A percentile compares a stretch with the other conserved stretches of the same genome.
Evolutionary conservation across 495 filamentous ascomycete genomes (phyloP).

Genomic region (Penicillium nucicola): DNA sequence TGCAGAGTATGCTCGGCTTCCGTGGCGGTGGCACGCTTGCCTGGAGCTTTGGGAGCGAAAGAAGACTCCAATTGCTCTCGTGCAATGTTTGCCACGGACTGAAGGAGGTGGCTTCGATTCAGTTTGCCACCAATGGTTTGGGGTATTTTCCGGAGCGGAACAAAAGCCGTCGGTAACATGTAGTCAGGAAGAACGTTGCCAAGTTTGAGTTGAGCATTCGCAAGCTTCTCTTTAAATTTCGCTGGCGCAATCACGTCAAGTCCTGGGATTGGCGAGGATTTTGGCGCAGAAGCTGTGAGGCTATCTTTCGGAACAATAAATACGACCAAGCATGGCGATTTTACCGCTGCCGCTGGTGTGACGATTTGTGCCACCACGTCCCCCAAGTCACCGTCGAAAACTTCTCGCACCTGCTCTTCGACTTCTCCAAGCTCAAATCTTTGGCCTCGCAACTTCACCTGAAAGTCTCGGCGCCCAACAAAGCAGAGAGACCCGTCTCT

Average conservation of each 20-base stretch:
- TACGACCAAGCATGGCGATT: background rate
- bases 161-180: conserved; percentile 17
- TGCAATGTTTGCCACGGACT: background rate
- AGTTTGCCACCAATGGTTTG: conserved; percentile 14
- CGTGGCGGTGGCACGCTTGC: conserved; percentile 6
- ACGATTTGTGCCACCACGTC: conserved; percentile 16
- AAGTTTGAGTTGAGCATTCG: background rate
- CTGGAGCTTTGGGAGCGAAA: background rate
- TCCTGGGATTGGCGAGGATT: too few species aligned
- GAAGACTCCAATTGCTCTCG: background rate
- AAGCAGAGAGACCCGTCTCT: background rate
- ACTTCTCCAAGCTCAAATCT: conserved; percentile 49
- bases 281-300: too few species aligned
- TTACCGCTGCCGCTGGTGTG: background rate
- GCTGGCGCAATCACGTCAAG: background rate
- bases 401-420: conserved; percentile 16
- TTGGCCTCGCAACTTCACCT: conserved; percentile 38
- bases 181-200: conserved; percentile 9
- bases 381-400: conserved; percentile 4
- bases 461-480: background rate
- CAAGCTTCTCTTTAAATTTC: background rate
- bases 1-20: conserved; percentile 25
- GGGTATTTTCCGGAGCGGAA: conserved; percentile 11
- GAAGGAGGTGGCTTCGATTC: conserved; percentile 7
- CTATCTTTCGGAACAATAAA: conserved; percentile 1